phyloP scores from a whole-genome alignment of 2,329 filamentous ascomycete species.

The Penicillium brevicompactum region DNA sequence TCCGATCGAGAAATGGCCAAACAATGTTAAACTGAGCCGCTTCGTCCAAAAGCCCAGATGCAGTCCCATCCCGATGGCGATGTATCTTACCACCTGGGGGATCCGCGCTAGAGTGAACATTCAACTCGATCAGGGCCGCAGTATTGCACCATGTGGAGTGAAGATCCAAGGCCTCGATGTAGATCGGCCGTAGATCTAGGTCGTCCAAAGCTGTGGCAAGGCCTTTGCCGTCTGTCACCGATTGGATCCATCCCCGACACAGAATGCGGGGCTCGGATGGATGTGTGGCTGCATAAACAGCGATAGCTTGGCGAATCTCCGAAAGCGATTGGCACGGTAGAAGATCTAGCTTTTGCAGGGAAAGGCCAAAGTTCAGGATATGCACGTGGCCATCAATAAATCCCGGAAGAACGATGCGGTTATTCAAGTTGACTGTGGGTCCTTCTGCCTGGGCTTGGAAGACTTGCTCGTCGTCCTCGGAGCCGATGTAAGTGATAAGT shows the following conservation, averaged over 20 bases:
- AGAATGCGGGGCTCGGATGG: constrained; percentile 46
- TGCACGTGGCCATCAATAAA: constrained; percentile 55
- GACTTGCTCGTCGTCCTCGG: constrained; percentile 26
- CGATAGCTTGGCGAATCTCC: constrained; percentile 48
- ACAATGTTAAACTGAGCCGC: constrained; percentile 48
- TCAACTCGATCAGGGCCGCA: constrained; percentile 49
- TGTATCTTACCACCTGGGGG: constrained; percentile 51
- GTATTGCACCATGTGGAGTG: constrained; percentile 55
- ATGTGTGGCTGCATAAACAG: constrained; percentile 37
- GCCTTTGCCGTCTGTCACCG: constrained; percentile 46
- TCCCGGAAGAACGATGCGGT: constrained; percentile 45
- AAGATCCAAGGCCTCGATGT: constrained; percentile 52
- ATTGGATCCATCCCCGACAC: constrained; percentile 53
- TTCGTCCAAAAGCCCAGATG: constrained; percentile 50
- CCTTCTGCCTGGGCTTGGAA: constrained; percentile 16
- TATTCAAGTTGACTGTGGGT: constrained; percentile 35
- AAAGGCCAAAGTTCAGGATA: constrained; percentile 50
- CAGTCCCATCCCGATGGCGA: constrained; percentile 42
- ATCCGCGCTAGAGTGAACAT: constrained; percentile 41
- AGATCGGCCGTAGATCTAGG: constrained; percentile 51
- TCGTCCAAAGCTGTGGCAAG: constrained; percentile 50
- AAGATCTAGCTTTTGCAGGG: constrained; percentile 49
- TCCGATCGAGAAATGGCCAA: constrained; percentile 50
- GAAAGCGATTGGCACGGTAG: constrained; percentile 42
- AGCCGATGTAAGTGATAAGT: constrained; percentile 44